phyloP scores from a whole-genome alignment of 306 rosid genomes.

The Lotus japonicus region DNA sequence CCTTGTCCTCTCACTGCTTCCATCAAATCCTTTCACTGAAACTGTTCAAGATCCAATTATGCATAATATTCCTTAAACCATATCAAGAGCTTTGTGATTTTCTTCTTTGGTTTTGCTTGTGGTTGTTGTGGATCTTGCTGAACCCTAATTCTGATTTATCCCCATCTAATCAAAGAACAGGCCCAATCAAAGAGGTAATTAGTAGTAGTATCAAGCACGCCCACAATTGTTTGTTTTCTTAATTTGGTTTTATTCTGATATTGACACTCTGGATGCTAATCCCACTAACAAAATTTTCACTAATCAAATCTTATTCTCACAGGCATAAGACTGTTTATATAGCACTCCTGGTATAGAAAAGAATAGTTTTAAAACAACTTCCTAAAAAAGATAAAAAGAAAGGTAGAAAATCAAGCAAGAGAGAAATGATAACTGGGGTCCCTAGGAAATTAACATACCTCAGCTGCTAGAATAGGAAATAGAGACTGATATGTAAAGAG shows the following conservation, averaged over 20 bases:
- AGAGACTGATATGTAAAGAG: conserved; percentile 13
- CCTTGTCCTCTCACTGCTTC: no score
- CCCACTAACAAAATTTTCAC: conserved; percentile 55
- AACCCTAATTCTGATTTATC: conserved; percentile 39
- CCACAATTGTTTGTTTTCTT: conserved; percentile 30
- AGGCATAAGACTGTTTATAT: conserved; percentile 35
- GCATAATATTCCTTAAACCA: conserved; percentile 2
- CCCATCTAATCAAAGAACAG: conserved; percentile 19
- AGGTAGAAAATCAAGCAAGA: background rate
- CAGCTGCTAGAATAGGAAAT: conserved; percentile 1
- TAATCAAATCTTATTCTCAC: conserved; percentile 32
- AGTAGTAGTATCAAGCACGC: conserved; percentile 25
- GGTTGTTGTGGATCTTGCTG: conserved; percentile 34
- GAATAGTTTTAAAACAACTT: conserved; percentile 2
- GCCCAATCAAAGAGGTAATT: conserved; percentile 34
- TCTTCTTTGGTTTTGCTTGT: background rate
- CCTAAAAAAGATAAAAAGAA: background rate
- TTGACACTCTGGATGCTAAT: conserved; percentile 48
- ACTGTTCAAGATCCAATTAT: conserved; percentile 18
- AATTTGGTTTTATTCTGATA: conserved; percentile 35
- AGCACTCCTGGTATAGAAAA: background rate
- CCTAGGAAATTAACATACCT: conserved; percentile 28
- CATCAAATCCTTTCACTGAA: conserved; percentile 23
- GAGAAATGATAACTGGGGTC: conserved; percentile 25
- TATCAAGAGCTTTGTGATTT: conserved; percentile 12